Conservation (phyloP, 768 basidiomycete species). For the Mycena olivaceomarginata region DNA sequence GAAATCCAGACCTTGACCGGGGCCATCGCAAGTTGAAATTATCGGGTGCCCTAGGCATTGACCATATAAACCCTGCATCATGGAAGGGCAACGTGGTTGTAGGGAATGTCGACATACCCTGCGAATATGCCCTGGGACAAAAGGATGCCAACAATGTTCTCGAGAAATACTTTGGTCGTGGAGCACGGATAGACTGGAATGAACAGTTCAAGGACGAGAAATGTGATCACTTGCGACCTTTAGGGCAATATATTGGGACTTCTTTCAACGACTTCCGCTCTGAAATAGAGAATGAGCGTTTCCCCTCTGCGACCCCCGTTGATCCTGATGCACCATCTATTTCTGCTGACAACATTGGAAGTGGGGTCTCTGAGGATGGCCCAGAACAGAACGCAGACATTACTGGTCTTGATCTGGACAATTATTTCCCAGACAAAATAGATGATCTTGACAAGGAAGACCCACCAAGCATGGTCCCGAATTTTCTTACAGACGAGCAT, state of each 20-base stretch:
- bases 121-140: constrained; percentile 29
- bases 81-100: constrained; percentile 46
- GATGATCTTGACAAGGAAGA: constrained; percentile 25
- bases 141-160: constrained; percentile 30
- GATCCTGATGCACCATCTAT: constrained; percentile 8
- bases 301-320: neutral
- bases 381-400: constrained; percentile 24
- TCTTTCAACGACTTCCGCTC: constrained; percentile 26
- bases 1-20: constrained; percentile 47
- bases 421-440: constrained; percentile 32
- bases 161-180: constrained; percentile 1
- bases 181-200: constrained; percentile 6
- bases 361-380: constrained; percentile 4
- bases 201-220: constrained; percentile 22
- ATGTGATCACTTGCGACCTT: constrained; percentile 38
- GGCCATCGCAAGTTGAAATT: constrained; percentile 47
- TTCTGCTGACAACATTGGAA: neutral
- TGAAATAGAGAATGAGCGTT: constrained; percentile 5
- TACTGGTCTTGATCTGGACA: constrained; percentile 35
- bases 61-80: constrained; percentile 50
- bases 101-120: constrained; percentile 37
- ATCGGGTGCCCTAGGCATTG: constrained; percentile 41
- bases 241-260: constrained; percentile 40
- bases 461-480: neutral
- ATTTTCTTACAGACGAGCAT: constrained; percentile 1